phyloP scores from a whole-genome alignment of 352 stramenopile genomes.

The Phytophthora fragariae region DNA sequence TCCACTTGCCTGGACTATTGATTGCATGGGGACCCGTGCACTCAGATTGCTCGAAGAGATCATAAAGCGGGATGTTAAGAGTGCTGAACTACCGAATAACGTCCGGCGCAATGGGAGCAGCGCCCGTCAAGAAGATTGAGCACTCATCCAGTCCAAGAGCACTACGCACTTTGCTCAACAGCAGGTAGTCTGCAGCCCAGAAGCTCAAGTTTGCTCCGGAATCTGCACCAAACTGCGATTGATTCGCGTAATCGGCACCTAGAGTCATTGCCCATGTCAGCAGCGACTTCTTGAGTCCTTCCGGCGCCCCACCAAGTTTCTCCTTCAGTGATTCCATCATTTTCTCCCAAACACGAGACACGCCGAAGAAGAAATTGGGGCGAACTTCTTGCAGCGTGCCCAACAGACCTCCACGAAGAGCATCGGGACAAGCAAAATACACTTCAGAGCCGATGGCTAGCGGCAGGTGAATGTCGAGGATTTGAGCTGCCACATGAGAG shows the following conservation, averaged over 20 bases:
- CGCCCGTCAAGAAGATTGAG: conserved; percentile 85
- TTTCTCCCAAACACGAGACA: conserved; percentile 90
- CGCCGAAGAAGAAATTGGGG: conserved; percentile 84
- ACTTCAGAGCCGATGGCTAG: conserved; percentile 69
- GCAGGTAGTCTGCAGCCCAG: conserved; percentile 82
- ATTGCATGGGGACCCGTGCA: conserved; percentile 88
- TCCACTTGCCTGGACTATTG: conserved; percentile 80
- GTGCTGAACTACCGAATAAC: conserved; percentile 90
- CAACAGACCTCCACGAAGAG: conserved; percentile 70
- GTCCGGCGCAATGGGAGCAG: conserved; percentile 68
- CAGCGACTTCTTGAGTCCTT: conserved; percentile 86
- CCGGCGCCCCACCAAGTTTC: conserved; percentile 30
- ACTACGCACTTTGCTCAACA: conserved; percentile 82
- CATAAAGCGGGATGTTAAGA: conserved; percentile 94
- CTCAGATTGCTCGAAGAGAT: conserved; percentile 93
- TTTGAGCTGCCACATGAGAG: conserved; percentile 81
- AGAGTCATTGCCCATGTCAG: conserved; percentile 84
- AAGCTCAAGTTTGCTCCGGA: conserved; percentile 70
- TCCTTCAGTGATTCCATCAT: conserved; percentile 84
- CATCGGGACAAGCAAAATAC: conserved; percentile 80
- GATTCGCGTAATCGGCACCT: conserved; percentile 61
- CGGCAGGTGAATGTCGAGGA: conserved; percentile 83
- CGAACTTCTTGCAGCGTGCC: conserved; percentile 71
- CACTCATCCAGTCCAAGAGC: conserved; percentile 86
- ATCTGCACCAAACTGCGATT: conserved; percentile 73